phyloP scores from a whole-genome alignment of 2,329 filamentous ascomycete genomes.

The Teratosphaeria destructans region DNA sequence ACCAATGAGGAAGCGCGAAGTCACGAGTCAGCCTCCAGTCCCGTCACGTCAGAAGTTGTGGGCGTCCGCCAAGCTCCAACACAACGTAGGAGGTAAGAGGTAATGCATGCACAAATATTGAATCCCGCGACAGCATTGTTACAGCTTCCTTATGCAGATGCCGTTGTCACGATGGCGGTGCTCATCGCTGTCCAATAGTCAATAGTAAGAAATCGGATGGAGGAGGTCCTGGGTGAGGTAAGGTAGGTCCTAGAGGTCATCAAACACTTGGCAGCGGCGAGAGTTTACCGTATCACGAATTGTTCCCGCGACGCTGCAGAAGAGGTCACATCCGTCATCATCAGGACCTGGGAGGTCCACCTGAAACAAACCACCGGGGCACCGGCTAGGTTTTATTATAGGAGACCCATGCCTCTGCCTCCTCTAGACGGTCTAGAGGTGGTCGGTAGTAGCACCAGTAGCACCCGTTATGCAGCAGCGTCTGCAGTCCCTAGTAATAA shows the following conservation, averaged over 20 bases:
- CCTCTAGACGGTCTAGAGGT: too few relatives aligned
- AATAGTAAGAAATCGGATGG: background rate
- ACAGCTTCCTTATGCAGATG: background rate
- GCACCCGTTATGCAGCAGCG: background rate
- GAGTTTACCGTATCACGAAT: background rate
- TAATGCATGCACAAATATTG: too few relatives aligned
- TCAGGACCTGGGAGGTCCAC: background rate
- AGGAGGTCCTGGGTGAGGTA: too few relatives aligned
- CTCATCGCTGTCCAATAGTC: background rate
- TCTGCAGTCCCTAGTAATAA: background rate
- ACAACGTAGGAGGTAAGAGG: too few relatives aligned
- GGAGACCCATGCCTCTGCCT: background rate
- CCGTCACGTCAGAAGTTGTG: background rate
- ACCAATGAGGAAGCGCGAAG: background rate
- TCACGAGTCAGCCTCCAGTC: background rate
- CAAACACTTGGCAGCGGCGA: background rate
- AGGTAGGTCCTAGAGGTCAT: too few relatives aligned
- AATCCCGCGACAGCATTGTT: too few relatives aligned
- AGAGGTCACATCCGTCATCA: too few relatives aligned
- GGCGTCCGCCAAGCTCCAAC: background rate
- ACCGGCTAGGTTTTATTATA: background rate
- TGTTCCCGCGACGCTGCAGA: background rate
- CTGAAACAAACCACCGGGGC: background rate
- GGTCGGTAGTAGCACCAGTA: too few relatives aligned
- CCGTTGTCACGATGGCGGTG: background rate